These are phyloP conservation scores for Suillus ampliporus DNA, from an alignment of 768 basidiomycete genomes.

Conservation along the genomic window DNA sequence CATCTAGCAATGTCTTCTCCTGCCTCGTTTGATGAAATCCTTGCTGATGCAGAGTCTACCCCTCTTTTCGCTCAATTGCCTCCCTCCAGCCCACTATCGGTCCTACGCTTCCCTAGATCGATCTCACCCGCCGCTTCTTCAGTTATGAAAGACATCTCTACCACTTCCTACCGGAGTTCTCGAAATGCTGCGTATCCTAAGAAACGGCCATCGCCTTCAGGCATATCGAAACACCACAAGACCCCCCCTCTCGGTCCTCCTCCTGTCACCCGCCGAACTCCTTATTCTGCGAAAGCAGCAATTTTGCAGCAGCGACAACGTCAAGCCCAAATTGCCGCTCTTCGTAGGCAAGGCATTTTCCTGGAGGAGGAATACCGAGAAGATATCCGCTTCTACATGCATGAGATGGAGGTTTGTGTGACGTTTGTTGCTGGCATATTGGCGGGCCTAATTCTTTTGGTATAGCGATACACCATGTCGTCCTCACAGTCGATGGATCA, in stretches of 20 bases:
- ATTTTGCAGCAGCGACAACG: constrained; percentile 69
- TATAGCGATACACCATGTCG: constrained; percentile 82
- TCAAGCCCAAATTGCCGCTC: constrained; percentile 68
- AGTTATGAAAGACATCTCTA: constrained; percentile 82
- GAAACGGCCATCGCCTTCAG: constrained; percentile 85
- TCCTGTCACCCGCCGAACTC: constrained; percentile 61
- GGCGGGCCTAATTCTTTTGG: constrained; percentile 6
- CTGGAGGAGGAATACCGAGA: constrained; percentile 96
- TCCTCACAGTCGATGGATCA: constrained; percentile 98
- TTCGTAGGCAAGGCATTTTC: constrained; percentile 74
- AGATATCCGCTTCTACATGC: constrained; percentile 94
- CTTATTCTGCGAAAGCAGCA: constrained; percentile 67
- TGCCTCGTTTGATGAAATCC: constrained; percentile 9
- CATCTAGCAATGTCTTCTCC: constrained; percentile 15
- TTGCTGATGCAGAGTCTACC: constrained; percentile 27
- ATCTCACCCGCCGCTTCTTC: constrained; percentile 30
- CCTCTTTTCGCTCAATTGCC: constrained; percentile 27
- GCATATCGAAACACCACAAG: constrained; percentile 72
- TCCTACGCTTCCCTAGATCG: constrained; percentile 48
- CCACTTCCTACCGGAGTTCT: constrained; percentile 60
- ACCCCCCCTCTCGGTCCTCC: constrained; percentile 54
- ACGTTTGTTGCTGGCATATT: constrained; percentile 11
- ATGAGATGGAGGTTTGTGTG: constrained; percentile 93
- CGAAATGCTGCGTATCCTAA: constrained; percentile 77
- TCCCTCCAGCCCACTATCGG: constrained; percentile 48